Evolutionary conservation across 2,329 filamentous ascomycete genomes (phyloP).

Genomic region (Orbilia ellipsospora): DNA sequence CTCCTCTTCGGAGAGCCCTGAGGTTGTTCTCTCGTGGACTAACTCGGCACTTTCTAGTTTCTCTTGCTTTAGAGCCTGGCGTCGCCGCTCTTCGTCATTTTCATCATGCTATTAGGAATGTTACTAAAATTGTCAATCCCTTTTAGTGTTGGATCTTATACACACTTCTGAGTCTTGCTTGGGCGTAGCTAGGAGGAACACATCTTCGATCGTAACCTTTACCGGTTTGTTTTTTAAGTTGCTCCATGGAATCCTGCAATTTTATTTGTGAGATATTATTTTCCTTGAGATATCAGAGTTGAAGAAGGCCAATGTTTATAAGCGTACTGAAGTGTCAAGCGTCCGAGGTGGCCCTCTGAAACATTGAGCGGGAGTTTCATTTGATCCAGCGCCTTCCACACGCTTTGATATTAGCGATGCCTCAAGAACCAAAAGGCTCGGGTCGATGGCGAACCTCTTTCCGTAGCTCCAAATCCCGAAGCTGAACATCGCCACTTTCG

Average conservation of each 20-base stretch:
- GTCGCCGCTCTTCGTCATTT: slow-evolving; percentile 87
- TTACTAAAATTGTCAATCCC: not conserved
- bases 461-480: slow-evolving; percentile 89
- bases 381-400: slow-evolving; percentile 84
- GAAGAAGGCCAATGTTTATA: not conserved
- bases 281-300: not conserved
- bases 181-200: slow-evolving; percentile 92
- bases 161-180: slow-evolving; percentile 83
- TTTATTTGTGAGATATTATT: not conserved
- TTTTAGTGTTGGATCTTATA: not conserved
- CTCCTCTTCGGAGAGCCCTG: slow-evolving; percentile 92
- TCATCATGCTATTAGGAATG: slow-evolving; percentile 73
- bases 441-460: slow-evolving; percentile 65
- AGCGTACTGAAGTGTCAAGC: slow-evolving; percentile 75
- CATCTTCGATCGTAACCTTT: slow-evolving; percentile 94
- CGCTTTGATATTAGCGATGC: slow-evolving; percentile 2
- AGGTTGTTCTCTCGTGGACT: slow-evolving; percentile 88
- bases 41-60: slow-evolving; percentile 96
- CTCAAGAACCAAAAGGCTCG: not conserved
- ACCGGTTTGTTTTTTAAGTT: slow-evolving; percentile 95
- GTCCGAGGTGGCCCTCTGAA: slow-evolving; percentile 90
- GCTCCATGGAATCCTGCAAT: slow-evolving; percentile 86
- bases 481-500: slow-evolving; percentile 85
- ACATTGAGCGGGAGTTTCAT: slow-evolving; percentile 97
- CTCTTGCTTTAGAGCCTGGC: slow-evolving; percentile 96